These are phyloP conservation scores for Nannochloris sp. DNA, from an alignment of 139 green algal genomes.

Conservation along the genomic window DNA sequence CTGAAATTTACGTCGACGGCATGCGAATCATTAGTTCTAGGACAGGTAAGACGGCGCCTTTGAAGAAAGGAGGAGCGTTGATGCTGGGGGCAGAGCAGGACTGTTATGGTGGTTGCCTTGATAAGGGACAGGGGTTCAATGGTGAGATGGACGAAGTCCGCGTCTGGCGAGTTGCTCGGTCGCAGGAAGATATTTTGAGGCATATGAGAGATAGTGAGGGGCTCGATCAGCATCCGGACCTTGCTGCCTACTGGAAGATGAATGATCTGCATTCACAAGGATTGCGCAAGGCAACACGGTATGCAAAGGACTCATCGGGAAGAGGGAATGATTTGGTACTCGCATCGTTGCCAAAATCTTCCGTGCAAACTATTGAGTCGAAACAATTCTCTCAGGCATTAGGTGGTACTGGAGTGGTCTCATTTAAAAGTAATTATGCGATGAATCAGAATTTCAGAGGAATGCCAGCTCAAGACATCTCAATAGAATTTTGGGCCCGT, in stretches of 20 bases:
- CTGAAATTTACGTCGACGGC: constrained; percentile 71
- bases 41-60: constrained; percentile 44
- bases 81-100: constrained; percentile 83
- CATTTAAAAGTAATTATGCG: constrained; percentile 77
- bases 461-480: constrained; percentile 59
- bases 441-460: constrained; percentile 39
- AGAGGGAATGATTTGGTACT: constrained; percentile 66
- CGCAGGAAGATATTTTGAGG: constrained; percentile 62
- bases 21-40: constrained; percentile 41
- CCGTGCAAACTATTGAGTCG: constrained; percentile 15
- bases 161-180: constrained; percentile 53
- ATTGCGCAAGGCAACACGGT: constrained; percentile 20
- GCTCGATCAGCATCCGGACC: constrained; percentile 43
- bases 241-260: constrained; percentile 82
- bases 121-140: constrained; percentile 67
- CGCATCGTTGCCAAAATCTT: constrained; percentile 32
- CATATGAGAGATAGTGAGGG: constrained; percentile 46
- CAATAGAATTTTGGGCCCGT: constrained; percentile 71
- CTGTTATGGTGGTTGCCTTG: constrained; percentile 79
- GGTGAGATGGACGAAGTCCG: constrained; percentile 78
- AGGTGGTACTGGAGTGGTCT: constrained; percentile 20
- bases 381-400: constrained; percentile 14
- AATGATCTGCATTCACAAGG: constrained; percentile 57
- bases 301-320: constrained; percentile 51
- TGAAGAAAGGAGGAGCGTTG: constrained; percentile 57